Conservation (phyloP, 2,329 filamentous ascomycete genomes). For the Tolypocladium inflatum region DNA sequence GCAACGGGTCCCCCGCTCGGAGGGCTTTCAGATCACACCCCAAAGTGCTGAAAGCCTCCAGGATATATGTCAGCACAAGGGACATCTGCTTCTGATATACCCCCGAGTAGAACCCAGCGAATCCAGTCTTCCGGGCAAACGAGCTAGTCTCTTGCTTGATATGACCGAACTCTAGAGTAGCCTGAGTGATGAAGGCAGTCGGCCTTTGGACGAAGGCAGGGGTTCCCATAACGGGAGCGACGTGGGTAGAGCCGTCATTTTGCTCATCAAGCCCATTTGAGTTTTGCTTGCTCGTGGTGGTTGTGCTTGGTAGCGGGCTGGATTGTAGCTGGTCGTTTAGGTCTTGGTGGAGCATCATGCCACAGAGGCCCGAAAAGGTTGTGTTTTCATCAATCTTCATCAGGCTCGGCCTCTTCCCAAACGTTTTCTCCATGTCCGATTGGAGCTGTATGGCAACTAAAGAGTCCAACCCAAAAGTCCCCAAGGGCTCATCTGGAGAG, state of each 20-base stretch:
- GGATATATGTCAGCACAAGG: not conserved
- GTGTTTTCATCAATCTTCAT: not conserved
- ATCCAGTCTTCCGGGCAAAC: not conserved
- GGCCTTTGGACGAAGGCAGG: not conserved
- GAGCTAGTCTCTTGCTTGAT: not conserved
- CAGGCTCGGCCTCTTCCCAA: not conserved
- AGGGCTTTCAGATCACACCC: not conserved
- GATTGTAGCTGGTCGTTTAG: not conserved
- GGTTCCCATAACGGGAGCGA: no score
- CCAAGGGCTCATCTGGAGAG: not conserved
- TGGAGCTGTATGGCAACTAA: not conserved
- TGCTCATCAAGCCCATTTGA: not conserved
- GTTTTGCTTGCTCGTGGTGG: not conserved
- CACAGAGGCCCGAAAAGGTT: not conserved
- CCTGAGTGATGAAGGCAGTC: not conserved
- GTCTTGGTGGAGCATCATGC: not conserved
- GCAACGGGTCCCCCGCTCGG: not conserved
- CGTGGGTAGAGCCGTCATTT: not conserved
- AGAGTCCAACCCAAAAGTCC: not conserved
- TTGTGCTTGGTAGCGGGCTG: not conserved
- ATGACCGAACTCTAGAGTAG: not conserved
- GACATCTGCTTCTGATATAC: not conserved
- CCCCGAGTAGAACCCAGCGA: not conserved
- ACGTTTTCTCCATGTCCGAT: constrained; percentile 1
- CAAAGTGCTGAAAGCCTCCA: not conserved